Evolutionary conservation across 1,284 basidiomycete genomes (phyloP).

Genomic region (Puccinia triticina): DNA sequence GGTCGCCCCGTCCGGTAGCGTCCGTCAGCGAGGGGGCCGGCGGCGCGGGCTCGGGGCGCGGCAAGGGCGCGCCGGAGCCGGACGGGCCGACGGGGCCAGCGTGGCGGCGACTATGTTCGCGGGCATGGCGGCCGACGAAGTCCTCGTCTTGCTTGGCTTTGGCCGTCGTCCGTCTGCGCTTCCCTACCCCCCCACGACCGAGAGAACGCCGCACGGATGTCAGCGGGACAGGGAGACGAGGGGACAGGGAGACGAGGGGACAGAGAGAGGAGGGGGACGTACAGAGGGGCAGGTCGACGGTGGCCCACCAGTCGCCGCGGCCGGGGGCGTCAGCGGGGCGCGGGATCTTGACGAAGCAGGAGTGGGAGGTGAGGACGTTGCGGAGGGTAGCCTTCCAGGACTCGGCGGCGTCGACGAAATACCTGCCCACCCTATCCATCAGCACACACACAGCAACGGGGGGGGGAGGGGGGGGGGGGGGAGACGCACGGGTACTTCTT

Average conservation of each 20-base stretch:
- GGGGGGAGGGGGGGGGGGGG: not conserved
- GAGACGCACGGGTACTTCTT: constrained; percentile 51
- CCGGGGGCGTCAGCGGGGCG: constrained; percentile 36
- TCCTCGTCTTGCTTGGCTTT: constrained; percentile 52
- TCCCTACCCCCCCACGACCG: constrained; percentile 21
- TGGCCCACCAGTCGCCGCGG: constrained; percentile 51
- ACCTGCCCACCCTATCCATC: not conserved
- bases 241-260: too few relatives aligned
- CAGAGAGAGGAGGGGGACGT: too few relatives aligned
- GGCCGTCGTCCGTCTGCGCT: constrained; percentile 42
- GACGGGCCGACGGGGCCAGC: too few relatives aligned
- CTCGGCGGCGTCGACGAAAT: constrained; percentile 46
- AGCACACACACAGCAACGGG: not conserved
- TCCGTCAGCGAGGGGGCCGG: too few relatives aligned
- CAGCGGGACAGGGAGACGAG: too few relatives aligned
- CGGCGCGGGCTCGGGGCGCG: too few relatives aligned
- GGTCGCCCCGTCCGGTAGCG: too few relatives aligned
- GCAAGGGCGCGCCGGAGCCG: too few relatives aligned
- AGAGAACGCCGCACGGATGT: too few relatives aligned
- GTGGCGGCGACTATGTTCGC: constrained; percentile 29
- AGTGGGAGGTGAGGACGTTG: constrained; percentile 51
- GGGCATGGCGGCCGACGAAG: constrained; percentile 40
- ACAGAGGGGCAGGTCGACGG: constrained; percentile 47
- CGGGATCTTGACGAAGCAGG: constrained; percentile 51
- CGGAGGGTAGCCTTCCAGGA: constrained; percentile 51